These are phyloP conservation scores for Fragosphaeria purpurea DNA, from an alignment of 2,329 filamentous ascomycete genomes.

Conservation along the genomic window DNA sequence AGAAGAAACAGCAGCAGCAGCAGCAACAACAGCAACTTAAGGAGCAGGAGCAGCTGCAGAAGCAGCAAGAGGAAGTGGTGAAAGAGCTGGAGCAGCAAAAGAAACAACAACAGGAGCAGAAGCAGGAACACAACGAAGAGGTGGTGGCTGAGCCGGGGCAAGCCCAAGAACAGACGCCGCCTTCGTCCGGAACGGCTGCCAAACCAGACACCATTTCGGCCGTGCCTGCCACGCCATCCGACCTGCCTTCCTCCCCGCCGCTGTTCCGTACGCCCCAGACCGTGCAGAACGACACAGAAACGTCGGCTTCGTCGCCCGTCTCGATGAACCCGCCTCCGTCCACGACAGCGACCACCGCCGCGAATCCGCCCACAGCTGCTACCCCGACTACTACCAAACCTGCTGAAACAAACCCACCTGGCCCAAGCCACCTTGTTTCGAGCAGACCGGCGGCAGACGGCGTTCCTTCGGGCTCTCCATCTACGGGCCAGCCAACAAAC, in stretches of 20 bases:
- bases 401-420: neutral
- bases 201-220: neutral
- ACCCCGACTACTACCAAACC: neutral
- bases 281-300: neutral
- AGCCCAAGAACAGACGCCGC: neutral
- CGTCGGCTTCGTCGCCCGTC: neutral
- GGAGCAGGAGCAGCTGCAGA: neutral
- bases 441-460: neutral
- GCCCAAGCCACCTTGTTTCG: neutral
- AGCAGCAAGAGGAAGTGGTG: neutral
- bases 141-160: neutral
- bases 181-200: neutral
- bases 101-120: neutral
- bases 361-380: neutral
- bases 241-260: neutral
- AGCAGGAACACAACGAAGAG: neutral
- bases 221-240: neutral
- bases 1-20: neutral
- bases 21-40: neutral
- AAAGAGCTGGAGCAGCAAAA: neutral
- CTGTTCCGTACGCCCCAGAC: conserved; percentile 1
- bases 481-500: conserved; percentile 1
- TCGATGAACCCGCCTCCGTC: conserved; percentile 1
- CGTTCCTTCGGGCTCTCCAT: neutral
- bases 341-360: neutral